These are phyloP conservation scores for Diaporthe ampelina DNA, from an alignment of 2,329 filamentous ascomycete genomes.

Conservation along the genomic window DNA sequence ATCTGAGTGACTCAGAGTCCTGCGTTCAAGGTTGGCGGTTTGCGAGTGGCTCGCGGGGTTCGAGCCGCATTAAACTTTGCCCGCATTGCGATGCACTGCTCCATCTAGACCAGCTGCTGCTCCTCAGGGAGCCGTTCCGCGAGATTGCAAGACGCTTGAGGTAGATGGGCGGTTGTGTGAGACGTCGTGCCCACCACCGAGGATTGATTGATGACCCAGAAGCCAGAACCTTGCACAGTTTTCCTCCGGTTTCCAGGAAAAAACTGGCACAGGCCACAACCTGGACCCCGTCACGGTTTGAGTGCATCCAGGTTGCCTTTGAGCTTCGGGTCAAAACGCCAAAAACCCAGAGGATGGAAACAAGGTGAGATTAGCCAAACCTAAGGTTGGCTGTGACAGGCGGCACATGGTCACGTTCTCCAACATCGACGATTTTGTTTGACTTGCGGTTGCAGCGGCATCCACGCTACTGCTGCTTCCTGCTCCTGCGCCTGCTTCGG, in stretches of 20 bases:
- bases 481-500: background rate
- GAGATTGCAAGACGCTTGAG: constrained; percentile 26
- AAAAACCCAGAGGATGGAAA: constrained; percentile 4
- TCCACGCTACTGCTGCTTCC: constrained; percentile 5
- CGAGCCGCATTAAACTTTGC: constrained; percentile 30
- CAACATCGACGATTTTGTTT: constrained; percentile 28
- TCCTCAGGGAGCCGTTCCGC: constrained; percentile 26
- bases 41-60: constrained; percentile 29
- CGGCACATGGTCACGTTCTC: constrained; percentile 22
- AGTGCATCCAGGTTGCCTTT: constrained; percentile 10
- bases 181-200: constrained; percentile 4
- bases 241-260: background rate
- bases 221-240: constrained; percentile 7
- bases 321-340: constrained; percentile 7
- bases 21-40: constrained; percentile 30
- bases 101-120: constrained; percentile 18
- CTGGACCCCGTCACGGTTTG: constrained; percentile 20
- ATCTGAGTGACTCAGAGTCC: constrained; percentile 30
- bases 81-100: constrained; percentile 21
- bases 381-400: constrained; percentile 9
- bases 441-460: constrained; percentile 30
- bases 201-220: background rate
- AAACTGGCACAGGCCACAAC: constrained; percentile 13
- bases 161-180: constrained; percentile 29
- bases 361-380: constrained; percentile 15